phyloP scores from a whole-genome alignment of 768 basidiomycete species.

The Xerocomellus dryophilus region DNA sequence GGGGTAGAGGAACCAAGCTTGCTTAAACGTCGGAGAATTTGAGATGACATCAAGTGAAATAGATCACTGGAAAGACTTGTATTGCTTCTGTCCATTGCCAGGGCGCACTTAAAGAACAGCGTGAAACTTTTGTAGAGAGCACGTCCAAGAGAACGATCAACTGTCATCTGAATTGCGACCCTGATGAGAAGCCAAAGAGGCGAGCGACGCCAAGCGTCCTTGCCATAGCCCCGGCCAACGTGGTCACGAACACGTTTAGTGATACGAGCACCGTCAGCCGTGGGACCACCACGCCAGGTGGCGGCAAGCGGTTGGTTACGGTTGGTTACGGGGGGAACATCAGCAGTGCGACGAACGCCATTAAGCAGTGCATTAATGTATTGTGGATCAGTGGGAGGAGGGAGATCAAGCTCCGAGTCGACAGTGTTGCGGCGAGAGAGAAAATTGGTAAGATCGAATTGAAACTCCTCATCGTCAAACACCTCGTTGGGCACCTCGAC shows the following conservation, averaged over 20 bases:
- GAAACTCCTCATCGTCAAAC: neutral
- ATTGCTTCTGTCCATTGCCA: conserved; percentile 20
- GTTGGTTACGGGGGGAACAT: conserved; percentile 22
- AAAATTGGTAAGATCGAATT: neutral
- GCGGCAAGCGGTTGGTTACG: too few species aligned
- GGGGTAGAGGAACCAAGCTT: conserved; percentile 8
- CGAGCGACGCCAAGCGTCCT: conserved; percentile 23
- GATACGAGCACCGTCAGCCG: conserved; percentile 18
- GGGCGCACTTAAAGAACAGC: conserved; percentile 35
- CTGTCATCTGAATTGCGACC: conserved; percentile 28
- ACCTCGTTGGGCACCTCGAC: conserved; percentile 28
- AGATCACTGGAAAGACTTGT: conserved; percentile 16
- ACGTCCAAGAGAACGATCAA: conserved; percentile 7
- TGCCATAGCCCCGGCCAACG: neutral
- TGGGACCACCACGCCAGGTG: too few species aligned
- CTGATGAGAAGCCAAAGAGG: conserved; percentile 35
- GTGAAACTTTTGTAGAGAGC: conserved; percentile 47
- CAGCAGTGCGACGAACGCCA: neutral
- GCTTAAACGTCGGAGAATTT: conserved; percentile 15
- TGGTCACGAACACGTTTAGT: conserved; percentile 27
- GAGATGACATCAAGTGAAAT: conserved; percentile 24
- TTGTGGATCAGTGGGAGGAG: too few species aligned
- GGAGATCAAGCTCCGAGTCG: too few species aligned
- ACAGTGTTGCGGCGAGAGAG: too few species aligned
- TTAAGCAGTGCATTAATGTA: too few species aligned